Evolutionary conservation across 768 basidiomycete species (phyloP).

Genomic region (Rubroboletus satanas): DNA sequence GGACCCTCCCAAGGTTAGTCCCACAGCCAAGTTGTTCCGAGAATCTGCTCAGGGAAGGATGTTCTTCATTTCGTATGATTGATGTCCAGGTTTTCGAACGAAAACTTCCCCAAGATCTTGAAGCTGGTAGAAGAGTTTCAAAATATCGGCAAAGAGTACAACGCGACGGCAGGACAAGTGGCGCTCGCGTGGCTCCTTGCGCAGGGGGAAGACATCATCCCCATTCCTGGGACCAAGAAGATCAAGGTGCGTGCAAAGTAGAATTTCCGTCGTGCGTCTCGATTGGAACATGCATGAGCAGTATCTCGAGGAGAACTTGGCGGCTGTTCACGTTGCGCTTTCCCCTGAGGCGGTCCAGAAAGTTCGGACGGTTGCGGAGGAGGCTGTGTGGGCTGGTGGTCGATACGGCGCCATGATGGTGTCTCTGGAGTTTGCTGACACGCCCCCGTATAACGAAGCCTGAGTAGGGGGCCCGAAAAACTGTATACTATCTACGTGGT

Average conservation of each 20-base stretch:
- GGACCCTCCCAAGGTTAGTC: slow-evolving; percentile 21
- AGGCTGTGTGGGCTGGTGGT: slow-evolving; percentile 26
- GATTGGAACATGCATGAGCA: slow-evolving; percentile 2
- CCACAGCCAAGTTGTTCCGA: slow-evolving; percentile 11
- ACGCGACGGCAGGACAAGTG: slow-evolving; percentile 38
- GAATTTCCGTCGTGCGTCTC: background rate
- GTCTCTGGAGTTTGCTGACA: slow-evolving; percentile 18
- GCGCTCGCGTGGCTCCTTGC: slow-evolving; percentile 40
- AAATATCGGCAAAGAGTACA: slow-evolving; percentile 32
- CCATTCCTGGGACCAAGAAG: slow-evolving; percentile 39
- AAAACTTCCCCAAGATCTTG: slow-evolving; percentile 46
- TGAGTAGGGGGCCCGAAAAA: background rate
- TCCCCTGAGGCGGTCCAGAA: slow-evolving; percentile 35
- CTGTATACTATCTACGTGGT: background rate
- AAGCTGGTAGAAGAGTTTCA: slow-evolving; percentile 34
- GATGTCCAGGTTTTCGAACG: slow-evolving; percentile 29
- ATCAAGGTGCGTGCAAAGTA: slow-evolving; percentile 23
- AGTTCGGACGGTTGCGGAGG: slow-evolving; percentile 35
- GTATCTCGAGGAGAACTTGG: slow-evolving; percentile 47
- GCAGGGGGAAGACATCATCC: slow-evolving; percentile 37
- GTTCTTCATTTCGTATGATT: background rate
- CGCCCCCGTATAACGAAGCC: slow-evolving; percentile 7
- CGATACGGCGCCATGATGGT: slow-evolving; percentile 17
- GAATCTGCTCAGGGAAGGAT: background rate
- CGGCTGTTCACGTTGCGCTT: slow-evolving; percentile 34